Base-by-base conservation (phyloP, 1,139 yeast species). In the Lizanozyma gosingica region DNA sequence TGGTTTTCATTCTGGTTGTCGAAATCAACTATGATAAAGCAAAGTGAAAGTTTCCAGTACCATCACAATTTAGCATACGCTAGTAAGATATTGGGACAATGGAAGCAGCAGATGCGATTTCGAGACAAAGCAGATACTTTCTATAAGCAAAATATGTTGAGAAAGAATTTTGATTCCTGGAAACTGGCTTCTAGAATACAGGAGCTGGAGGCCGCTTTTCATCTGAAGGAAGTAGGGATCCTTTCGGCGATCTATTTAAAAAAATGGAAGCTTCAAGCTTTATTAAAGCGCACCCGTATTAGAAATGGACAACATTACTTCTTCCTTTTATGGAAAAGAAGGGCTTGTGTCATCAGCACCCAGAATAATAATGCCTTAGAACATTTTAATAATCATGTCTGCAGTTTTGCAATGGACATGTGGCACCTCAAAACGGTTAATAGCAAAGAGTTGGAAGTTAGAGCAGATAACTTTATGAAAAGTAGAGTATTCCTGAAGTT, bases 141-240 rank as follows among this genome's bases (percentile, higher is more conserved):
- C n/a, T 15, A 40, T 4, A 35, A 41, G 16, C 38, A 44, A 15
- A 37, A 33, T 4, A 35, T 40, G 15, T 39, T 54, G 9, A 43
- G 27, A 3, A 33, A 34, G 1, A 33, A 39, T 8, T 46, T 56
- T 17, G 17, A 35, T 2, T 35, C 39, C n/a, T 59, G 63, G 64
- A 43, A 41, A 17, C 41, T 42, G 1, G 38, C 40, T 17, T 16
- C 37, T 32, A 40, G 48, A n/a, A 36, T 29, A 14, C 46, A 35
- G 1, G 2, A 41, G 1, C 34, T 48, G n/a, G 22, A 37, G 6
- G 40, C 35, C 3, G 17, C 15, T 4, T 43, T 53, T 33, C 29
- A 22, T 6, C 29, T 22, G 29, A 45, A 39, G 11, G n/a, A n/a
- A n/a, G n/a, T n/a, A n/a, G n/a, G n/a, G n/a, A n/a, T n/a, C n/a